A percentile compares a stretch with the other conserved stretches of the same genome.
These are phyloP conservation scores for Pleomassaria siparia DNA, from an alignment of 2,329 filamentous ascomycete species.

Conservation along the genomic window DNA sequence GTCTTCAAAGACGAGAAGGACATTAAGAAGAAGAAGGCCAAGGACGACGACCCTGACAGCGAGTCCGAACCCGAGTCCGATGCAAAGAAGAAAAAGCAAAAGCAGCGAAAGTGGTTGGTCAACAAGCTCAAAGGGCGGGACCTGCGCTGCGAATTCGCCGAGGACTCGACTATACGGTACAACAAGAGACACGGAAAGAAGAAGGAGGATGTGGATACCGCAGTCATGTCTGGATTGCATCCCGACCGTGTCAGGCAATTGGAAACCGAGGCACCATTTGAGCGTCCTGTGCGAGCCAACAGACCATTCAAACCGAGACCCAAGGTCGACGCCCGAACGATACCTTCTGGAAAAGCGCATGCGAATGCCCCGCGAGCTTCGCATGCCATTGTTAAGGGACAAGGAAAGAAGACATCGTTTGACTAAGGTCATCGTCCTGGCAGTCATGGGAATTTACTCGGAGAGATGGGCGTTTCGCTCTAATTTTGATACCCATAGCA, in stretches of 20 bases:
- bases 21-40: conserved; percentile 51
- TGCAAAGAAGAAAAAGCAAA: conserved; percentile 48
- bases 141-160: conserved; percentile 88
- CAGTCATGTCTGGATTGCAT: conserved; percentile 39
- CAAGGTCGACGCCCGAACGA: conserved; percentile 49
- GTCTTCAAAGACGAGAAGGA: conserved; percentile 64
- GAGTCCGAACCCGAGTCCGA: conserved; percentile 8
- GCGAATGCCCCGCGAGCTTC: conserved; percentile 64
- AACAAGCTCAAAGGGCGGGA: conserved; percentile 79
- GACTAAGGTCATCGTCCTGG: conserved; percentile 48
- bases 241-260: conserved; percentile 32
- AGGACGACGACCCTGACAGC: conserved; percentile 51
- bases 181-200: conserved; percentile 91
- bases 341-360: conserved; percentile 48
- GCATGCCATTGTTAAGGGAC: conserved; percentile 74
- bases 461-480: not conserved
- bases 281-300: conserved; percentile 11
- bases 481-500: conserved; percentile 7
- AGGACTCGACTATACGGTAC: conserved; percentile 85
- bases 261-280: conserved; percentile 26
- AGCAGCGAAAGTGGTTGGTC: conserved; percentile 71
- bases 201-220: conserved; percentile 39
- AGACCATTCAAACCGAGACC: conserved; percentile 17
- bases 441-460: not conserved
- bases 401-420: conserved; percentile 82